Evolutionary conservation across 2,329 filamentous ascomycete genomes (phyloP).

Genomic region (Hypocrella siamensis): DNA sequence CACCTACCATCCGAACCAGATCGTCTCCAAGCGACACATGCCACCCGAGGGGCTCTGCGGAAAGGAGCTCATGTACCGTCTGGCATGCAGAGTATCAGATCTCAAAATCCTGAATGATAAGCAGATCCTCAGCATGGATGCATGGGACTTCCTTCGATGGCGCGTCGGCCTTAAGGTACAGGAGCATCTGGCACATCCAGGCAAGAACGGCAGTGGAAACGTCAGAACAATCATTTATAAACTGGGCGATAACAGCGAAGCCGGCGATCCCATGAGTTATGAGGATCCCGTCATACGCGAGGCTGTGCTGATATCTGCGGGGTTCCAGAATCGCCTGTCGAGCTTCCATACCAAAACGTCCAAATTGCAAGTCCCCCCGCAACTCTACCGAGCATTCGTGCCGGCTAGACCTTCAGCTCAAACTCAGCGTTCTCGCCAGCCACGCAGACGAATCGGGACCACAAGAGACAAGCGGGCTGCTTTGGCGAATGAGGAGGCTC

Average conservation of each 20-base stretch:
- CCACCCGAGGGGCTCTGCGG: slow-evolving; percentile 16
- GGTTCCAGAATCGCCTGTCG: slow-evolving; percentile 6
- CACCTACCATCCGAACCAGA: slow-evolving; percentile 20
- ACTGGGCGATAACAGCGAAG: slow-evolving; percentile 5
- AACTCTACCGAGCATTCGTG: too few relatives aligned
- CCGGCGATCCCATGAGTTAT: slow-evolving; percentile 2
- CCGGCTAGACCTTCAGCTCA: too few relatives aligned
- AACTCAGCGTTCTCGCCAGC: neutral
- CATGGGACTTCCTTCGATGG: slow-evolving; percentile 22
- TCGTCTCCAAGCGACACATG: slow-evolving; percentile 16
- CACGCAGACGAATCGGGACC: neutral
- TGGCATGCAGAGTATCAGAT: slow-evolving; percentile 18
- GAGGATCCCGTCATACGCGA: slow-evolving; percentile 13
- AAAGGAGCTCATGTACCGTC: slow-evolving; percentile 18
- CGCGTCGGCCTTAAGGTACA: slow-evolving; percentile 10
- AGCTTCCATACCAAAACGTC: slow-evolving; percentile 6
- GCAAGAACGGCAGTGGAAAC: slow-evolving; percentile 3
- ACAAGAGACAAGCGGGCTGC: too few relatives aligned
- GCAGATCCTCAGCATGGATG: slow-evolving; percentile 17
- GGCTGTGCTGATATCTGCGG: slow-evolving; percentile 13
- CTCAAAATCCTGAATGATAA: slow-evolving; percentile 10
- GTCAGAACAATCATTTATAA: slow-evolving; percentile 7
- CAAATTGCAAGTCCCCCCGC: too few relatives aligned
- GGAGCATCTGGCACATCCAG: slow-evolving; percentile 2
- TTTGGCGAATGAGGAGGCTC: slow-evolving; percentile 2